phyloP scores from a whole-genome alignment of 805 yeast species.

The Schwanniomyces vanrijiae region DNA sequence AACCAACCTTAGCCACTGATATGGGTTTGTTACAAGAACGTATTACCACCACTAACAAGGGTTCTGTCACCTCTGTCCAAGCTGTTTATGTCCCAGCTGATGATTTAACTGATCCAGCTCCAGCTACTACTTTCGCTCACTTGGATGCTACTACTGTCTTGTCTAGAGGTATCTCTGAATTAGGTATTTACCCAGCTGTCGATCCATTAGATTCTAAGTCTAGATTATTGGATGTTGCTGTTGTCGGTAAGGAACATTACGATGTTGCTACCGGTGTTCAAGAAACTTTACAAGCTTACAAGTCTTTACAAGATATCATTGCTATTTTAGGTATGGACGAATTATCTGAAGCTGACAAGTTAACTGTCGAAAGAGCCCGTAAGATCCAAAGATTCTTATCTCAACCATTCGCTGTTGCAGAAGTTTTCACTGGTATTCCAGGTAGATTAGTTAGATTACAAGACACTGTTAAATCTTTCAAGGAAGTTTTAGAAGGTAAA shows the following conservation, averaged over 20 bases:
- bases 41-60: constrained; percentile 99
- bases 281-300: constrained; percentile 99
- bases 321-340: constrained; percentile 99
- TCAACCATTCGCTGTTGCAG: constrained; percentile 99
- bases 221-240: constrained; percentile 94
- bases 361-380: constrained; percentile 99
- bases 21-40: constrained; percentile 99
- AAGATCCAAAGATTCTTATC: constrained; percentile 99
- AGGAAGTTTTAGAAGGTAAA: constrained; percentile 96
- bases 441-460: constrained; percentile 96
- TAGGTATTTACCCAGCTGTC: constrained; percentile 99
- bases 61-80: constrained; percentile 99
- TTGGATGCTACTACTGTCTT: constrained; percentile 99
- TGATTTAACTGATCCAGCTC: constrained; percentile 99
- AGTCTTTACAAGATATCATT: constrained; percentile 99
- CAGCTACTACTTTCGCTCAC: constrained; percentile 99
- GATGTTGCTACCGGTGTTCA: constrained; percentile 92
- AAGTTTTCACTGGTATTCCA: constrained; percentile 99
- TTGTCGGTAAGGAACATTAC: constrained; percentile 99
- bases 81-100: constrained; percentile 99
- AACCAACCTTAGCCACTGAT: constrained; percentile 99
- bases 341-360: constrained; percentile 97
- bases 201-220: constrained; percentile 99
- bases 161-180: constrained; percentile 99
- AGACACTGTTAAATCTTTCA: constrained; percentile 94